Percentiles rank a stretch among this genome's conserved stretches.
Evolutionary conservation across 2,329 filamentous ascomycete genomes (phyloP).

Genomic region (Neofusicoccum sp.): DNA sequence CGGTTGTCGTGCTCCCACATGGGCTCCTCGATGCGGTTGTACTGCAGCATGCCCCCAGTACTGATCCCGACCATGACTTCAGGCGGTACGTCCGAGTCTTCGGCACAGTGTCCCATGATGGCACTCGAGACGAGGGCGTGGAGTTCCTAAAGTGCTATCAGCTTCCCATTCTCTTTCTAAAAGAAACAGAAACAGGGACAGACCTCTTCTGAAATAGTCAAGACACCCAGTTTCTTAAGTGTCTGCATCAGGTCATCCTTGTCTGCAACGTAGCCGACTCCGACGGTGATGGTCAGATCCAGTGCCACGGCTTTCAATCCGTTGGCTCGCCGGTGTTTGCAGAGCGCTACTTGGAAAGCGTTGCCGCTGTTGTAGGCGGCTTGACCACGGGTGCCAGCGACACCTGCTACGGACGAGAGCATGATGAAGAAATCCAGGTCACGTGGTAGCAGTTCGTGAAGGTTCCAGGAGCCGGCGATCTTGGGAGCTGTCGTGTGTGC

Average conservation of each 20-base stretch:
- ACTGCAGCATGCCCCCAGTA: not conserved
- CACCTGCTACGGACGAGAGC: slow-evolving; percentile 24
- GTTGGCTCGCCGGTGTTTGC: slow-evolving; percentile 25
- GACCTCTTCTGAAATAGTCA: not conserved
- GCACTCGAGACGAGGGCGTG: not conserved
- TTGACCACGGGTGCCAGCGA: slow-evolving; percentile 29
- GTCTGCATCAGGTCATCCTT: not conserved
- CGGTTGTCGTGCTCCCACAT: not conserved
- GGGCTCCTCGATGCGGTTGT: not conserved
- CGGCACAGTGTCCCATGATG: not conserved
- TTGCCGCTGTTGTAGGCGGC: slow-evolving; percentile 33
- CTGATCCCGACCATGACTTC: not conserved
- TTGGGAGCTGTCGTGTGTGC: slow-evolving; percentile 27
- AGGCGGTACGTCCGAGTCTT: not conserved
- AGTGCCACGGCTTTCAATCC: slow-evolving; percentile 22
- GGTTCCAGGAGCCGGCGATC: slow-evolving; percentile 30
- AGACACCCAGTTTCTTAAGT: not conserved
- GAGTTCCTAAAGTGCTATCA: not conserved
- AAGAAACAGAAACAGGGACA: not conserved
- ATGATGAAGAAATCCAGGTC: slow-evolving; percentile 27
- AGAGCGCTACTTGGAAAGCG: slow-evolving; percentile 33
- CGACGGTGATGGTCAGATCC: slow-evolving; percentile 30
- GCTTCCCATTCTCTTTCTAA: not conserved
- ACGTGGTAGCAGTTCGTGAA: slow-evolving; percentile 25
- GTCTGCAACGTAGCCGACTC: slow-evolving; percentile 25